phyloP scores from a whole-genome alignment of 257 asterid species.

The Eustoma russellianum region DNA sequence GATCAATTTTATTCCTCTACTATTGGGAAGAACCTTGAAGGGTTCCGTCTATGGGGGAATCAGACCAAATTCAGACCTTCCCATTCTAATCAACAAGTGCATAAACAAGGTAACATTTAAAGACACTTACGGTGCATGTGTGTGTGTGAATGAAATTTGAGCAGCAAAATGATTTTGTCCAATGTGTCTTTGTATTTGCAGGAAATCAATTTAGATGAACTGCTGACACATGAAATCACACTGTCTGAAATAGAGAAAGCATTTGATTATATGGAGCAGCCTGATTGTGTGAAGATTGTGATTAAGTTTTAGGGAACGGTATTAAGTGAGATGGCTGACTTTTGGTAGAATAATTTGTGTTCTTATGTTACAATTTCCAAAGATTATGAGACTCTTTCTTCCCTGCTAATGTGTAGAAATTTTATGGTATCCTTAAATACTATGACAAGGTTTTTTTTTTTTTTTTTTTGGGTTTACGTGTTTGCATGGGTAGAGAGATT shows the following conservation, averaged over 20 bases:
- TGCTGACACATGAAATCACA: conserved; percentile 20
- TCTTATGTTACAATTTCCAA: too few species aligned
- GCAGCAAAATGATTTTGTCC: background rate
- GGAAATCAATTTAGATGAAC: conserved; percentile 20
- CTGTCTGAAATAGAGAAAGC: conserved; percentile 17
- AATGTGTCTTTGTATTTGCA: background rate
- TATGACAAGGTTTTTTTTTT: too few species aligned
- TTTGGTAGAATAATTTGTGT: too few species aligned
- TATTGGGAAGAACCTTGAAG: conserved; percentile 49
- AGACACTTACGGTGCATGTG: background rate
- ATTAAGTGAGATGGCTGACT: background rate
- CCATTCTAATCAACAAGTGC: conserved; percentile 44
- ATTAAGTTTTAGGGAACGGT: conserved; percentile 5
- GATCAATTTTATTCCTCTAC: conserved; percentile 35
- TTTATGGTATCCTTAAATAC: too few species aligned
- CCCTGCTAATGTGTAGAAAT: too few species aligned
- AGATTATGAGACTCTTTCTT: too few species aligned
- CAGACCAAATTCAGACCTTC: conserved; percentile 51
- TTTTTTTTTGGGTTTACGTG: too few species aligned
- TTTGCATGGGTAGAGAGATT: too few species aligned
- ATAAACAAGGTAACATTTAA: conserved; percentile 37
- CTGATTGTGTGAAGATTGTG: conserved; percentile 17
- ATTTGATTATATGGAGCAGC: conserved; percentile 13
- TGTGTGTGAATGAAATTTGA: too few species aligned
- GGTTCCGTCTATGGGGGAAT: conserved; percentile 60